Evolutionary conservation across 1,284 basidiomycete genomes (phyloP).

Genomic region (Xerocomus amazonicus): DNA sequence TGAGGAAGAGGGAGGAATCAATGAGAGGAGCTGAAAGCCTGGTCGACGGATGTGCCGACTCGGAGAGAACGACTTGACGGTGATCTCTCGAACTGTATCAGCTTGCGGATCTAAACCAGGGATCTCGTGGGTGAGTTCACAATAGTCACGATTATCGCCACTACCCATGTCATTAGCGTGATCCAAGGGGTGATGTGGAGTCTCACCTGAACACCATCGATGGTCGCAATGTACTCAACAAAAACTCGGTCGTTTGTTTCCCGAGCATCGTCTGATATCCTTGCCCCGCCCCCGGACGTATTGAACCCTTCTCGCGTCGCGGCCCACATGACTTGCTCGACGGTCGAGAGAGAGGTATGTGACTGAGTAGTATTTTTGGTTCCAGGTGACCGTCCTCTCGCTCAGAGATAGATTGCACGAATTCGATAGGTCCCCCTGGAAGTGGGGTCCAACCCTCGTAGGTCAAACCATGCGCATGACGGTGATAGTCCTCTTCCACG

Average conservation of each 20-base stretch:
- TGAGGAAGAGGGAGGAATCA: conserved; percentile 44
- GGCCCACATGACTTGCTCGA: conserved; percentile 74
- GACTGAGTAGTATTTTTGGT: conserved; percentile 68
- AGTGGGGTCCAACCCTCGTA: conserved; percentile 58
- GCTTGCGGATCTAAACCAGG: conserved; percentile 20
- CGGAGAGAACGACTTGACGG: conserved; percentile 81
- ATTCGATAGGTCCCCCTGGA: conserved; percentile 63
- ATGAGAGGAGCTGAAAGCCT: conserved; percentile 82
- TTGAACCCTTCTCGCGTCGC: conserved; percentile 66
- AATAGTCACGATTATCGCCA: conserved; percentile 88
- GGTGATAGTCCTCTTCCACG: conserved; percentile 76
- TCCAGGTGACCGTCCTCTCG: conserved; percentile 21
- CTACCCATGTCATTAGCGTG: conserved; percentile 36
- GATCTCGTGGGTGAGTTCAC: conserved; percentile 62
- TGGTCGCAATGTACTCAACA: conserved; percentile 65
- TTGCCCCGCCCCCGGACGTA: conserved; percentile 71
- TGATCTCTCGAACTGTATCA: conserved; percentile 56
- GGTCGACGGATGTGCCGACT: conserved; percentile 71
- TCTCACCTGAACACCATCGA: conserved; percentile 67
- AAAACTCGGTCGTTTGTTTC: conserved; percentile 67
- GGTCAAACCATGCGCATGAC: conserved; percentile 43
- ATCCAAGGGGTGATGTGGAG: background rate
- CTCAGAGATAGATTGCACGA: conserved; percentile 52
- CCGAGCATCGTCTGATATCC: conserved; percentile 85
- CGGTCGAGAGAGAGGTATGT: conserved; percentile 78